A percentile compares a stretch with the other conserved stretches of the same genome.
These are phyloP conservation scores for Pyrenula aspistea DNA, from an alignment of 495 filamentous ascomycete species.

Conservation along the genomic window DNA sequence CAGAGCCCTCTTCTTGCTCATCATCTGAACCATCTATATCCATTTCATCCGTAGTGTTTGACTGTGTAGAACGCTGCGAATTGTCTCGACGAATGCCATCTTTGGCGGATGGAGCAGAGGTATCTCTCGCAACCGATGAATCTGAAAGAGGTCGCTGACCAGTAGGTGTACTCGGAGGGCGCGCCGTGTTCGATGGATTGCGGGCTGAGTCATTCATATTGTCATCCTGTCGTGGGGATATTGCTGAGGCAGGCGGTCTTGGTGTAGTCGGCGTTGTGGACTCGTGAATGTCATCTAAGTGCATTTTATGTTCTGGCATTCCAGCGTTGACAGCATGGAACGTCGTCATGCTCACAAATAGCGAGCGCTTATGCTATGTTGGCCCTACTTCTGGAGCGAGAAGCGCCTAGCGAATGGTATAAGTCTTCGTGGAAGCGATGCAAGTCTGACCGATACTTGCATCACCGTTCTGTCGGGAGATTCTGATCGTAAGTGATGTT, in stretches of 20 bases:
- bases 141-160: conserved; percentile 51
- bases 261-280: conserved; percentile 52
- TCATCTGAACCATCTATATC: conserved; percentile 64
- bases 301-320: conserved; percentile 22
- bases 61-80: conserved; percentile 51
- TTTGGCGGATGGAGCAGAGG: conserved; percentile 12
- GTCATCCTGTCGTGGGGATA: conserved; percentile 20
- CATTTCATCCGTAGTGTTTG: conserved; percentile 54
- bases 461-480: background rate
- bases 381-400: background rate
- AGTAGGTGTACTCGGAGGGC: conserved; percentile 49
- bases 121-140: conserved; percentile 33
- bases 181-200: conserved; percentile 18
- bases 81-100: conserved; percentile 38
- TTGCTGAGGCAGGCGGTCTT: conserved; percentile 36
- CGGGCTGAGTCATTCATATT: background rate
- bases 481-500: background rate
- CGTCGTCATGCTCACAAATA: conserved; percentile 28
- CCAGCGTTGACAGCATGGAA: conserved; percentile 72
- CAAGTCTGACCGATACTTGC: background rate
- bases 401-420: background rate
- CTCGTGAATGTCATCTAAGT: conserved; percentile 39
- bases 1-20: conserved; percentile 61
- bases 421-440: background rate
- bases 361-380: background rate